Base-by-base conservation (phyloP, 1,139 yeast genomes). In the Spathaspora sp. region DNA sequence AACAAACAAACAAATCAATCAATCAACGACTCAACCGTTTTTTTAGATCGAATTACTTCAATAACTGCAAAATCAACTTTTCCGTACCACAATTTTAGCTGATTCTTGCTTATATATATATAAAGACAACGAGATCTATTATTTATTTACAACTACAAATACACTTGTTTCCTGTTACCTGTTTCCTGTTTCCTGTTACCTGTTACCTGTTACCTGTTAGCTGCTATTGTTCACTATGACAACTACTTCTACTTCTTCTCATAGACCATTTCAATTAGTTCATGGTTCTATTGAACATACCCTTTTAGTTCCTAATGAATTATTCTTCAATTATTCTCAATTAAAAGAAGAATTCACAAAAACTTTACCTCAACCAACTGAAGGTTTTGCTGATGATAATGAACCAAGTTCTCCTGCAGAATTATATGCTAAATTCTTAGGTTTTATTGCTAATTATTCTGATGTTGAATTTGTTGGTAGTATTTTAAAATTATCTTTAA, bases 401-500 rank as follows among this genome's bases (percentile, higher is more conserved):
- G 98, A 89, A 70, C 97, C 97, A 39, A 71, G 91, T 40, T 84
- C 95, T 42, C 84, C 95, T 45, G 85, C 91, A 39, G 99, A 95
- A 70, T 79, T 93, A 52, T 78, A 89, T 55, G 89, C 90, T 50
- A 82, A 83, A 59, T 93, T 91, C 63, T 74, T 93, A 52, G 97
- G 96, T 17, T 91, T 80, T 65, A 79, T 87, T 46, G 84, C 95
- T 26, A 67, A 74, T 42, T 68, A 81, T 48, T 82, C 81, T 40
- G 76, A 72, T 51, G 84, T 84, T 55, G 84, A 82, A 59, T 26
- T 26, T 15, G 16, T 13, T 15, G 82, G 76, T 53, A 88, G 86
- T 55, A 86, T 90, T 20, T 80, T 89, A 56, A 70, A 78, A 43
- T 76, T 86, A 51, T 81, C 89, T 45, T 71, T 91, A 56, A 75